These are phyloP conservation scores for Chrysosporium queenslandicum DNA, from an alignment of 2,329 filamentous ascomycete species.

Conservation along the genomic window DNA sequence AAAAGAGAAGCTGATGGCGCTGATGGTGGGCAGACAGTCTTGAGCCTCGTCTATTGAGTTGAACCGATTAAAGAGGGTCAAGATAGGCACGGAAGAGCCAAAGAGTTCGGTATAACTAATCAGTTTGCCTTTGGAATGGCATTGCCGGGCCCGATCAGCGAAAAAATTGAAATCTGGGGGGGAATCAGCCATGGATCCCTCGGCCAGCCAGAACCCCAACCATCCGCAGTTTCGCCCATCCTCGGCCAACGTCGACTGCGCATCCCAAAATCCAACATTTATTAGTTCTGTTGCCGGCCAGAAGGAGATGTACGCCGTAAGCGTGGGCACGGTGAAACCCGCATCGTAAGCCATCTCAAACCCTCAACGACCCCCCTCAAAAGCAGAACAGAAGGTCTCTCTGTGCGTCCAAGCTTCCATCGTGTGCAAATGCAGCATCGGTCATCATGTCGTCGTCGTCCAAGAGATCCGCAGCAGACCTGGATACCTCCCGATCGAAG, in stretches of 20 bases:
- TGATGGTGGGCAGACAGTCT: too few relatives aligned
- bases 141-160: too few relatives aligned
- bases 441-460: conserved; percentile 26
- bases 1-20: too few relatives aligned
- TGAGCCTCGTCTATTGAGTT: too few relatives aligned
- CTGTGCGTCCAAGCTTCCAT: background rate
- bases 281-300: conserved; percentile 23
- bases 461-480: conserved; percentile 20
- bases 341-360: too few relatives aligned
- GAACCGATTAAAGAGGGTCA: too few relatives aligned
- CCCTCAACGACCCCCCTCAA: conserved; percentile 3
- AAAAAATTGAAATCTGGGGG: too few relatives aligned
- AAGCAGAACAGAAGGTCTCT: background rate
- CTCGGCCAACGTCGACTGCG: conserved; percentile 1
- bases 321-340: conserved; percentile 31
- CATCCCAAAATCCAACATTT: conserved; percentile 8
- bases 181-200: conserved; percentile 7
- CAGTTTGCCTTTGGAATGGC: too few relatives aligned
- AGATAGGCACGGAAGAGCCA: too few relatives aligned
- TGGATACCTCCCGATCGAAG: conserved; percentile 18
- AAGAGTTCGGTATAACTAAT: too few relatives aligned
- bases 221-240: background rate
- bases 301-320: conserved; percentile 41
- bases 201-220: conserved; percentile 2
- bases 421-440: conserved; percentile 5